Evolutionary conservation across 2,329 filamentous ascomycete genomes (phyloP), one percentile per base, ranked within the genome.

Genomic region (Arthrobotrys iridis): DNA sequence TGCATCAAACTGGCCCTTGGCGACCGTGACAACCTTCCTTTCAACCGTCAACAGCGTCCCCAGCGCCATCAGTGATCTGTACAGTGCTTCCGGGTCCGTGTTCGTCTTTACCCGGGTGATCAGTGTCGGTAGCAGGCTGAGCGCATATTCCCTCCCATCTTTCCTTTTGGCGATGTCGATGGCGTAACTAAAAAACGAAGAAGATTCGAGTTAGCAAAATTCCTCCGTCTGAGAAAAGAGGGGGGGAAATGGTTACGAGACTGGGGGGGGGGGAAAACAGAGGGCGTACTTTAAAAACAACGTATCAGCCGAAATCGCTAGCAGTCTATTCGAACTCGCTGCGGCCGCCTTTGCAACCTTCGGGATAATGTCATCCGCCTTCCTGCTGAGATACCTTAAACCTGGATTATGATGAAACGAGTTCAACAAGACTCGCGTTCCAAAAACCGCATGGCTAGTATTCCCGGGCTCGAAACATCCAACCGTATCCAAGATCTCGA

Each of bases 391-490:
- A 2, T 92, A 83, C 48, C 84, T 83, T 20, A 91, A 88, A 13
- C 95, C 95, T 67, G 90, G 85, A 0, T 88, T 84, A 0, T 91
- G 92, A 74, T 88, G 87, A 80, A 97, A 97, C 5, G 97, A 84
- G 79, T 99, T 99, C 28, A 89, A 90, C 55, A 98, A 85, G 11
- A 90, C 88, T 2, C 95, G 91, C 10, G 93, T 85, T 0, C 90
- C 89, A 85, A 99, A 91, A 90, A 98, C 97, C 8, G 88, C 87
- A 78, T 93, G 93, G 82, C 97, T 97, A 0, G 90, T 84, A 1
- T 88, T 85, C 0, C 86, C 83, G 3, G 83, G 81, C 6, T 88
- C 86, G 62, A 90, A 88, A 1, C 89, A 85, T 0, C 82, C 87
- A 58, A 85, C 87, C 45, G 81, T 81, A 33, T 89, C 85, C 4